Base-by-base conservation (phyloP, 768 basidiomycete species). In the Hericium erinaceus region DNA sequence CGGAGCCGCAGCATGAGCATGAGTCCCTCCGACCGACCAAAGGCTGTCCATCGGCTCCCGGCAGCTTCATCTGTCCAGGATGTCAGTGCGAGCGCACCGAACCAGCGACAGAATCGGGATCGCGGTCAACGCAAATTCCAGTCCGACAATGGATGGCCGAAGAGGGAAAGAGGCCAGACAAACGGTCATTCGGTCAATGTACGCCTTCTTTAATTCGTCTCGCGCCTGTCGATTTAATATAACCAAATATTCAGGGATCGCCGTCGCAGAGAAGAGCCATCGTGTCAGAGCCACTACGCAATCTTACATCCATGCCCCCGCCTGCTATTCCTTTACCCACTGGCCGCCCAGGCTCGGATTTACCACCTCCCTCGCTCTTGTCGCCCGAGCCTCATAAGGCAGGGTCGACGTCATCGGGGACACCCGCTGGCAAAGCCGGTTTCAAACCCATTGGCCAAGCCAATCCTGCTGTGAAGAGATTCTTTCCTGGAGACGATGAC, bases 401-500 rank as follows among this genome's bases (percentile, higher is more conserved):
- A 11, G 52, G 18, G n/a, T 33, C 61, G n/a, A 48, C 48, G 8
- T 48, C 56, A 8, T 33, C 48, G 33, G 52, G 49, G 46, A n/a
- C 58, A 10, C 16, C 61, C 9, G 57, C 61, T 51, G 83, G 75
- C 66, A 72, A 75, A 57, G 66, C 76, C 2, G 82, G 84, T 12
- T 87, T 89, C 70, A 87, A 80, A 64, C 86, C 88, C 4, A 86
- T 89, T 24, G 80, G 76, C 71, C 56, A 73, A 64, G 77, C 80
- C 3, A 72, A 62, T 38, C 79, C 84, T 16, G 71, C 80, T 1
- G 74, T 94, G 50, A 87, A 85, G 68, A 79, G 77, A 64, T 93
- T 93, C 71, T 94, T 94, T 67, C 90, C 91, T 20, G 81, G 79
- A 1, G 89, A 92, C 52, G 89, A 92, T 20, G 87, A 89, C 18